Conservation (phyloP, 2,329 filamentous ascomycete genomes). For the Talaromyces islandicus region DNA sequence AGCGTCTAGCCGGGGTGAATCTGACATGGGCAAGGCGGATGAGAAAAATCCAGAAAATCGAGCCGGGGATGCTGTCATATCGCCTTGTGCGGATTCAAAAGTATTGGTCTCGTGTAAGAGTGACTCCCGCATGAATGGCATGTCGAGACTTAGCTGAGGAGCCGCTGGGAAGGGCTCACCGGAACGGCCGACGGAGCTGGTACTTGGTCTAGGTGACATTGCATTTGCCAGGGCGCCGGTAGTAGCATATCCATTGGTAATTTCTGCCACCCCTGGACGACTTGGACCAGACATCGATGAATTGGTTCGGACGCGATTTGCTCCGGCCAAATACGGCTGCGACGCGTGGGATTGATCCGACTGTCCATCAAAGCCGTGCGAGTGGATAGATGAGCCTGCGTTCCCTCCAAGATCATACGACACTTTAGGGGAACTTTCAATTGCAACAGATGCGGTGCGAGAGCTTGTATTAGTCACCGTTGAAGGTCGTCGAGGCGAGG, state of each 20-base stretch:
- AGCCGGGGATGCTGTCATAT: conserved; percentile 34
- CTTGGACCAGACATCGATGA: conserved; percentile 46
- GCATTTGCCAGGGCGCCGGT: conserved; percentile 40
- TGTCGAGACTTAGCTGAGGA: conserved; percentile 40
- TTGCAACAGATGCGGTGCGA: conserved; percentile 57
- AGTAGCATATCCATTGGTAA: conserved; percentile 38
- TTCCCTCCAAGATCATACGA: conserved; percentile 60
- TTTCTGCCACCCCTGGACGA: conserved; percentile 46
- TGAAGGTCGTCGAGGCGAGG: conserved; percentile 44
- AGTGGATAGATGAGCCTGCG: conserved; percentile 59
- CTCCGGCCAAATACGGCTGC: conserved; percentile 8
- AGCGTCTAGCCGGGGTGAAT: conserved; percentile 43
- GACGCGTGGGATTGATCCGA: background rate
- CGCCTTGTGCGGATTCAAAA: conserved; percentile 15
- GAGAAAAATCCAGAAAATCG: conserved; percentile 76
- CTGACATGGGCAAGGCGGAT: conserved; percentile 75
- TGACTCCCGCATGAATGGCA: conserved; percentile 38
- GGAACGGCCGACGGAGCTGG: conserved; percentile 13
- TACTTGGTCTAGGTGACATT: conserved; percentile 48
- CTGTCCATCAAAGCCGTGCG: conserved; percentile 43
- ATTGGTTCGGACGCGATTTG: conserved; percentile 49
- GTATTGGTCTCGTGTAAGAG: conserved; percentile 25
- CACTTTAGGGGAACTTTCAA: conserved; percentile 57
- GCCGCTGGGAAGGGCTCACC: conserved; percentile 31
- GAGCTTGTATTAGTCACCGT: conserved; percentile 47